Conservation (phyloP, 768 basidiomycete species). For the Pleurotus ostreatus region DNA sequence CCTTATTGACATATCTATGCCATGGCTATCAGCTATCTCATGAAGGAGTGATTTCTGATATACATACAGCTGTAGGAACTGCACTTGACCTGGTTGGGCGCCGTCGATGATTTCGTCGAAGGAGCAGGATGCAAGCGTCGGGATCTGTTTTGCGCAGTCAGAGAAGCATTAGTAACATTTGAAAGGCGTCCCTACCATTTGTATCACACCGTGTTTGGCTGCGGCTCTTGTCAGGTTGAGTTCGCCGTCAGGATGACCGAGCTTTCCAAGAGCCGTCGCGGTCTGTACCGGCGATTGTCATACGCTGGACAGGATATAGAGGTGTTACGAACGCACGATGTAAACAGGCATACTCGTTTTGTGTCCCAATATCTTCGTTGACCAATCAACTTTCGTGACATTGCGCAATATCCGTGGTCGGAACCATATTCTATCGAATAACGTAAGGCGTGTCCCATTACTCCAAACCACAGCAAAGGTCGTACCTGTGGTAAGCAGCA, state of each 20-base stretch:
- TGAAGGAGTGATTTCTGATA: not conserved
- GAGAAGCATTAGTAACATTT: not conserved
- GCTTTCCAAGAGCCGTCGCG: constrained; percentile 89
- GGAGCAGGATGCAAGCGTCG: constrained; percentile 91
- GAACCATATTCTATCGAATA: constrained; percentile 72
- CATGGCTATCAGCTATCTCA: not conserved
- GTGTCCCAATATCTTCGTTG: constrained; percentile 77
- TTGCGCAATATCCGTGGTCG: constrained; percentile 83
- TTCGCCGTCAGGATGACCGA: constrained; percentile 95
- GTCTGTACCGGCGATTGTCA: constrained; percentile 24
- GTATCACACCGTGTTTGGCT: constrained; percentile 61
- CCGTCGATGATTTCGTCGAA: constrained; percentile 96
- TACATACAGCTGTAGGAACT: constrained; percentile 80
- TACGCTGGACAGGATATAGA: not conserved
- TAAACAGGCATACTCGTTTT: constrained; percentile 75
- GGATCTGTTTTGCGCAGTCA: constrained; percentile 54
- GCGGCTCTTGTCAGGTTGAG: constrained; percentile 87
- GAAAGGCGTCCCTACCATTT: constrained; percentile 32
- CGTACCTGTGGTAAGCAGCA: constrained; percentile 82
- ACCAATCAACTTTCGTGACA: constrained; percentile 83
- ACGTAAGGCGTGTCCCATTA: no score
- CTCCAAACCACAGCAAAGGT: not conserved
- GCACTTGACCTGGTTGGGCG: constrained; percentile 71
- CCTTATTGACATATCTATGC: constrained; percentile 84
- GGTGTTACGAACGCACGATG: constrained; percentile 44